phyloP scores from a whole-genome alignment of 73 alveolate species.

The Paramecium sonneborni region DNA sequence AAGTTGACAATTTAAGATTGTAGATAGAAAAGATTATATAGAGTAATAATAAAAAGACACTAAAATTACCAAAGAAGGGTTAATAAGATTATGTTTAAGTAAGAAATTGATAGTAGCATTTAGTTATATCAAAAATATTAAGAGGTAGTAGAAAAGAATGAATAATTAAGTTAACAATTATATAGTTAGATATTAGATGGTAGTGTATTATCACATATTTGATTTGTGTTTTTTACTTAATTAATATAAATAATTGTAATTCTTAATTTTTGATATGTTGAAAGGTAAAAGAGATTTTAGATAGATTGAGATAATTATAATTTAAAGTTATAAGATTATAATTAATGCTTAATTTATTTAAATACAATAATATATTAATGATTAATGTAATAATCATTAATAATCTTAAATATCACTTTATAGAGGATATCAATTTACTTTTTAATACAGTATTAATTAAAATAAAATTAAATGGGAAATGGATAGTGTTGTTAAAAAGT shows the following conservation, averaged over 20 bases:
- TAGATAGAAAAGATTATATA: constrained; percentile 2
- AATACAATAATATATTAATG: neutral
- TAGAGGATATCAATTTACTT: neutral
- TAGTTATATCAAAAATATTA: constrained; percentile 17
- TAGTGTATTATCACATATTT: constrained; percentile 40
- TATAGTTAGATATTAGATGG: constrained; percentile 44
- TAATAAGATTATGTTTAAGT: neutral
- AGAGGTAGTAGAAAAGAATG: constrained; percentile 46
- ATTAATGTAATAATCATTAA: neutral
- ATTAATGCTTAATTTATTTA: neutral
- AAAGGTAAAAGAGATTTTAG: no score
- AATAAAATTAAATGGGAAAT: constrained; percentile 5
- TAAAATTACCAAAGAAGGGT: neutral
- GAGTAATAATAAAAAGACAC: neutral
- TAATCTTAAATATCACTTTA: neutral
- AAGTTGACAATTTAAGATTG: constrained; percentile 31
- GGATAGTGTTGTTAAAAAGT: constrained; percentile 7
- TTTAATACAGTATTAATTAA: neutral
- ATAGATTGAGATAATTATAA: no score
- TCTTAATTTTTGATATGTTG: no score
- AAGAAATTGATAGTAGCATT: neutral
- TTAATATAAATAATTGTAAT: neutral
- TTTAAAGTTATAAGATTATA: no score
- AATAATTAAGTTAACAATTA: neutral
- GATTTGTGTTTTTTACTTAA: neutral